Base-by-base conservation (phyloP, 2,329 filamentous ascomycete species). In the Hyphodiscus sp. region DNA sequence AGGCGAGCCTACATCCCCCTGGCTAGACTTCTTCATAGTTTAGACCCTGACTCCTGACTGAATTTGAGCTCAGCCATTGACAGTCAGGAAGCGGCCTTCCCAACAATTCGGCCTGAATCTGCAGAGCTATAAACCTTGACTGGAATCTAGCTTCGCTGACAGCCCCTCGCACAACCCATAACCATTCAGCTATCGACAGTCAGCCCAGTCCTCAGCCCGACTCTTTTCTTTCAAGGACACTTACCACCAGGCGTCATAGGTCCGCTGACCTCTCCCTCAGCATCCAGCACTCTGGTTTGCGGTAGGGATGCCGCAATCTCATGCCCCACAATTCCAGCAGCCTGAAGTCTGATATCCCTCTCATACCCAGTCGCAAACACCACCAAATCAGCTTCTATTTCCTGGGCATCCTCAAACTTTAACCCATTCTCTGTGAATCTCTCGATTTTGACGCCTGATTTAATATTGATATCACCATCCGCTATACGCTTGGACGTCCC, bases 391-490 rank as follows among this genome's bases (percentile, higher is more conserved):
- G 77, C 75, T 16, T 74, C 68, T 1, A 80, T 60, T 45, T 69
- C 66, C 8, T 66, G 65, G 1, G 76, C 76, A 58, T 79, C 75
- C 3, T 67, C 67, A 10, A 76, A 68, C 8, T 67, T 54, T 4
- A 70, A 56, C 38, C 63, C 68, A 2, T 67, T 61, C 10, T 67
- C 60, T 0, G 70, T 69, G 49, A 80, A 74, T 2, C 67, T 63
- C 2, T 67, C 61, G 54, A 79, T 76, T 3, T 70, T 71, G 6
- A 71, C 72, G n/a, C 68, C 71, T 45, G 72, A 69, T 47, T 73
- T 73, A 20, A 81, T 65, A 52, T 76, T 77, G 60, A 81, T 74
- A 61, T 78, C 78, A 4, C 78, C 76, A 30, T 77, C 72, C 6
- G 42, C 48, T 52, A 81, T 77, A 20, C 79, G 69, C 58, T 74